Conservation (phyloP, 306 rosid species). For the Fragaria nilgerrensis region DNA sequence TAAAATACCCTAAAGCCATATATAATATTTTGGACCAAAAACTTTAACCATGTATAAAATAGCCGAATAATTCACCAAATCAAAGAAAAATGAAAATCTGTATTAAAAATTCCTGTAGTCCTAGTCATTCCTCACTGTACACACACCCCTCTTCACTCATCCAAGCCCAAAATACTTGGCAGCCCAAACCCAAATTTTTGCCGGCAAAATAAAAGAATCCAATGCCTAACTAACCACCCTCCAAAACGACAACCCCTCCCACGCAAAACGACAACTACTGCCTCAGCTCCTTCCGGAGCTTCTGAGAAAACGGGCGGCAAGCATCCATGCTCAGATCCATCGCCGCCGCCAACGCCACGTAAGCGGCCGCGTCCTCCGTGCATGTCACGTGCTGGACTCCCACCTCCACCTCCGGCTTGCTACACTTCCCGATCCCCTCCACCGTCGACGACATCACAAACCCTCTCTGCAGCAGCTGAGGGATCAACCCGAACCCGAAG, state of each 20-base stretch:
- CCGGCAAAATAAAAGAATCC: constrained; percentile 12
- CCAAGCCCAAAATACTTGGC: constrained; percentile 12
- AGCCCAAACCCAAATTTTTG: constrained; percentile 19
- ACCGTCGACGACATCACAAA: constrained; percentile 54
- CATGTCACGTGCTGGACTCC: constrained; percentile 52
- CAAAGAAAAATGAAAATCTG: not conserved
- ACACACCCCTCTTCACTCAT: not conserved
- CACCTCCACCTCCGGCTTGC: constrained; percentile 47
- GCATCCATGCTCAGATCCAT: constrained; percentile 55
- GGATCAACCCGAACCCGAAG: constrained; percentile 31
- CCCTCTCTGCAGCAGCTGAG: constrained; percentile 31
- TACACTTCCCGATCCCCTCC: constrained; percentile 36
- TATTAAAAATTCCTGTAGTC: not conserved
- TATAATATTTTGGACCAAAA: not conserved
- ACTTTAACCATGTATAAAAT: not conserved
- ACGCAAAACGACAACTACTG: constrained; percentile 35
- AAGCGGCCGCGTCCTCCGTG: constrained; percentile 54
- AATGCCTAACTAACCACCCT: not conserved
- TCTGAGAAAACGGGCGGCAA: constrained; percentile 38
- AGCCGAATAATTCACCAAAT: not conserved
- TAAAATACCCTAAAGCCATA: not conserved
- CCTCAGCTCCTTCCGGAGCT: constrained; percentile 44
- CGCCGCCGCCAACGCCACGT: constrained; percentile 53
- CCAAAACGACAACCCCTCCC: not conserved
- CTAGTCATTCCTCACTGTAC: constrained; percentile 30